Conservation (phyloP, 192 early-diverging fungal genomes). For the Funneliformis geosporum region DNA sequence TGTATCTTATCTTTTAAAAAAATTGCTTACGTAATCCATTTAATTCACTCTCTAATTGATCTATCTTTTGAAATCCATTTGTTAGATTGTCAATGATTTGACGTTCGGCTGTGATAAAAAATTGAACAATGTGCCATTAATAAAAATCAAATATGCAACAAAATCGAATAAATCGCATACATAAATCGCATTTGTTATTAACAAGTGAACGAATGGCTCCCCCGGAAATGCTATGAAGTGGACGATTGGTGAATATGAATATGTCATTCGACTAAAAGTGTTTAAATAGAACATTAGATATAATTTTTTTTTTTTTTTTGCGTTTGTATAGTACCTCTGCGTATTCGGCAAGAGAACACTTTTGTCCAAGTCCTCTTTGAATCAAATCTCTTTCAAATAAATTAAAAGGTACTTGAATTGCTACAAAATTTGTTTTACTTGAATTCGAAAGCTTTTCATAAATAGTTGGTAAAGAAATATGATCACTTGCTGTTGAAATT, state of each 20-base stretch:
- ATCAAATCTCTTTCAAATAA: constrained; percentile 69
- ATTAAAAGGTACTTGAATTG: constrained; percentile 73
- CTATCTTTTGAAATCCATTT: constrained; percentile 49
- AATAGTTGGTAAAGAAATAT: constrained; percentile 58
- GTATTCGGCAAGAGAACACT: constrained; percentile 37
- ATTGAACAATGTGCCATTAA: not conserved
- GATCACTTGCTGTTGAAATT: constrained; percentile 58
- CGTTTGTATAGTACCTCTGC: constrained; percentile 40
- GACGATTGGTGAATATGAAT: constrained; percentile 70
- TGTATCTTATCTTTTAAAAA: too few relatives aligned
- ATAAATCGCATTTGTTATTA: constrained; percentile 40
- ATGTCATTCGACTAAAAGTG: constrained; percentile 53
- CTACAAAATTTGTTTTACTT: constrained; percentile 53
- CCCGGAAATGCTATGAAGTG: constrained; percentile 64
- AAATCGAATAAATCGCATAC: not conserved
- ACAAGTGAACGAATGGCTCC: constrained; percentile 54
- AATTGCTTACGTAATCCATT: constrained; percentile 43
- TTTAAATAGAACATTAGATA: not conserved
- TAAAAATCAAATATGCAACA: not conserved
- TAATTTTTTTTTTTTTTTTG: too few relatives aligned
- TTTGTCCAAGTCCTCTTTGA: constrained; percentile 34
- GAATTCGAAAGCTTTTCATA: constrained; percentile 37
- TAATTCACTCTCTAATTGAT: constrained; percentile 53
- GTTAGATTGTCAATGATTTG: constrained; percentile 13
- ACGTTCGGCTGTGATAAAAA: constrained; percentile 31